Evolutionary conservation across 73 alveolate genomes (phyloP).

Genomic region (Stentor roeselii): DNA sequence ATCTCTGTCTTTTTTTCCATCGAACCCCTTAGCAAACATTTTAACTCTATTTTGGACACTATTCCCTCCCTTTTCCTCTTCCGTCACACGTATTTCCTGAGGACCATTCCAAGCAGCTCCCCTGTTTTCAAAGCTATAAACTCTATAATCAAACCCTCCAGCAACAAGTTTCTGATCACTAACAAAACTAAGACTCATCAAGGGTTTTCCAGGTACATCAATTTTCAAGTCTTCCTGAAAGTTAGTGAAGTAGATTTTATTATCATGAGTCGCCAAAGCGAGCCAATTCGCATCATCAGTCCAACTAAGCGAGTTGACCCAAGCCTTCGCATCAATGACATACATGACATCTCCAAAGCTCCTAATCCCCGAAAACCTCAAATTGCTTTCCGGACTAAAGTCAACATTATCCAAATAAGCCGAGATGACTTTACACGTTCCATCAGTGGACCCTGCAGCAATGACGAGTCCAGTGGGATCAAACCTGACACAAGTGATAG

Average conservation of each 20-base stretch:
- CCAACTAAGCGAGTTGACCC: conserved; percentile 55
- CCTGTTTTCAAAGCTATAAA: conserved; percentile 36
- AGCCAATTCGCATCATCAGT: conserved; percentile 40
- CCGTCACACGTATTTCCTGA: background rate
- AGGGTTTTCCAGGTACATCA: conserved; percentile 53
- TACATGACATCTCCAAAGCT: conserved; percentile 47
- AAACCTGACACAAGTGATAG: conserved; percentile 42
- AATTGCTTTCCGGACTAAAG: conserved; percentile 1
- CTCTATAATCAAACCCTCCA: conserved; percentile 57
- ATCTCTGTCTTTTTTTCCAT: conserved; percentile 14
- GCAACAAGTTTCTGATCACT: conserved; percentile 44
- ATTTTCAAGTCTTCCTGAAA: conserved; percentile 42
- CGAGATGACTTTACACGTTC: conserved; percentile 43
- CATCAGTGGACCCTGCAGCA: conserved; percentile 61
- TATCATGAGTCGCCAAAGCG: conserved; percentile 52
- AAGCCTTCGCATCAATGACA: conserved; percentile 33
- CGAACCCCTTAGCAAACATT: background rate
- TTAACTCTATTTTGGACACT: background rate
- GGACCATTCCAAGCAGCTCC: conserved; percentile 41
- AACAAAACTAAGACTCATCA: conserved; percentile 35
- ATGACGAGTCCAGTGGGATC: conserved; percentile 48
- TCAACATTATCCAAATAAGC: conserved; percentile 43
- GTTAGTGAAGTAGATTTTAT: conserved; percentile 47
- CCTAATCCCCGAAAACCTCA: conserved; percentile 41
- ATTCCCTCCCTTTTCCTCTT: background rate